Evolutionary conservation across 2,329 filamentous ascomycete species (phyloP), one percentile per base, ranked within the genome.

Genomic region (Clarireedia sp.): DNA sequence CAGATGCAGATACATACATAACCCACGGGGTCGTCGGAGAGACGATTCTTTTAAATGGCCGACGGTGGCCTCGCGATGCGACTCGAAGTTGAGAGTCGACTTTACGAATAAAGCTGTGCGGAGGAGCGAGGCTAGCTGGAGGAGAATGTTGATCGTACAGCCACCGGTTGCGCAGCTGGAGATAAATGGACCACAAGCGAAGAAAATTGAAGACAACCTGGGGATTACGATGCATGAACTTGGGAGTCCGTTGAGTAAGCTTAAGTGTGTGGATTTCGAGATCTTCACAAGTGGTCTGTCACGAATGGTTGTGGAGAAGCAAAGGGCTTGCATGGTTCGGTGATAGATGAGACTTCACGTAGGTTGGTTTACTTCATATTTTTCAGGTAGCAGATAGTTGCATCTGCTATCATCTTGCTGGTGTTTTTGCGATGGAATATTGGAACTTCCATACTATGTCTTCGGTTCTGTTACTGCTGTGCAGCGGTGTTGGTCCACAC

Each of bases 191-290:
- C 24, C 26, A 10, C 24, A 29, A 33, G 26, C 17, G 3, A 24
- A 37, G 5, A 49, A 43, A 2, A 16, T 54, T 8, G 6, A 26
- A 12, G 46, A 54, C 14, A 23, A 36, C 10, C 36, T 41, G 16
- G 45, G 52, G 10, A 26, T 54, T 6, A 54, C 14, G 7, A 54
- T 54, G 52, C 6, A 54, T 36, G 24, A 44, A 6, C 23, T 54
- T n/a, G 45, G 16, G 40, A 54, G 24, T n/a, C 52, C 37, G 7
- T 17, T 54, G 10, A 47, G 8, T 9, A 54, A 49, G 19, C 14
- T 49, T 24, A 50, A 19, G 24, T 54, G 24, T 50, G 46, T 49
- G 9, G 38, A 50, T 50, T 54, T 54, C 37, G 52, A 50, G 38
- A 37, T 50, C 19, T 50, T 50, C 23, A 44, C 52, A 37, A 54